These are phyloP conservation scores for Fraxinus greggii DNA, from an alignment of 305 asterid genomes.

Conservation along the genomic window DNA sequence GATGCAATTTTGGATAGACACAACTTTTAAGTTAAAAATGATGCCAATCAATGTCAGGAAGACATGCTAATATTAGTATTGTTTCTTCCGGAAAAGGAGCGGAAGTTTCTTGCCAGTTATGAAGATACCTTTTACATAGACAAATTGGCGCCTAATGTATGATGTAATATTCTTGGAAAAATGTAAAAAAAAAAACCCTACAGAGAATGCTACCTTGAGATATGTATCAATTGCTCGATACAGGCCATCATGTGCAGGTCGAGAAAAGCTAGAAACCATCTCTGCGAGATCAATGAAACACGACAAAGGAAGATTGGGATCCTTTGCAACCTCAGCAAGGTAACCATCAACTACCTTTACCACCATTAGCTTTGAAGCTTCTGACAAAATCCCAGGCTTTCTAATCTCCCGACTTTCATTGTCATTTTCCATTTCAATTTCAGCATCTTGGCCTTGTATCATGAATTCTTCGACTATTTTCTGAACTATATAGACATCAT, in stretches of 20 bases:
- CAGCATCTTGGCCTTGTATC: constrained; percentile 1
- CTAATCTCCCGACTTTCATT: constrained; percentile 21
- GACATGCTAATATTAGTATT: background rate
- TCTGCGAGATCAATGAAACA: constrained; percentile 22
- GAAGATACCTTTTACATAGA: background rate
- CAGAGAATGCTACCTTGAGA: constrained; percentile 29
- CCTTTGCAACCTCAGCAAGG: constrained; percentile 30
- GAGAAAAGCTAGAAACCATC: constrained; percentile 23
- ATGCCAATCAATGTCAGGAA: background rate
- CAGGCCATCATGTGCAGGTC: constrained; percentile 30
- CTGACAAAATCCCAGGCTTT: constrained; percentile 25
- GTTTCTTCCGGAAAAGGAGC: background rate
- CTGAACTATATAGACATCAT: constrained; percentile 20
- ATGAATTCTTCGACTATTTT: constrained; percentile 25
- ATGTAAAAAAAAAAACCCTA: too few species aligned
- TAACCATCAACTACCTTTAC: constrained; percentile 32
- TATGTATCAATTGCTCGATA: constrained; percentile 33
- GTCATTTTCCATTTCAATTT: constrained; percentile 18
- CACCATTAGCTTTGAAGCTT: constrained; percentile 36
- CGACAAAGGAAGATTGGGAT: constrained; percentile 24
- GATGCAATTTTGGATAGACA: background rate
- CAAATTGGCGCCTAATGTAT: background rate
- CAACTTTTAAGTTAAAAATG: background rate
- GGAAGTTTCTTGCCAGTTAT: background rate
- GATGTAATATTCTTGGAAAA: background rate